Base-by-base conservation (phyloP, 2,329 filamentous ascomycete genomes). In the Sclerotinia glacialis region DNA sequence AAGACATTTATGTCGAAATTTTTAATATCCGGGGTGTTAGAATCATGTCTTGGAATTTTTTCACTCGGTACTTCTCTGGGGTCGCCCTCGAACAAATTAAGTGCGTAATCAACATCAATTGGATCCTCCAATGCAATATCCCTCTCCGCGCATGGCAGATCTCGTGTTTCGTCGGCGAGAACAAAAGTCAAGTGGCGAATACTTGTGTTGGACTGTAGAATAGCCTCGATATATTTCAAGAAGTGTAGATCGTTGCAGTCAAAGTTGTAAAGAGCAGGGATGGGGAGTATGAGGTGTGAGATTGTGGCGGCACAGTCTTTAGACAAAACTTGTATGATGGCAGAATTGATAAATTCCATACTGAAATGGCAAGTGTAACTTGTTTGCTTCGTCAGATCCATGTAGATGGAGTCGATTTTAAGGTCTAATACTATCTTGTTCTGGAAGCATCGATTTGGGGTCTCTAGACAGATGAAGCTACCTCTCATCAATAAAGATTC, bases 301-400 rank as follows among this genome's bases (percentile, higher is more conserved):
- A 40, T 26, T 8, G 18, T 14, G 14, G n/a, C 14, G n/a, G 34
- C 34, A 21, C 23, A 40, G 6, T 23, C 40, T 56, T 12, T 11
- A 40, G n/a, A 16, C 53, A 12, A 56, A 12, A 56, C 3, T 8
- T 56, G 34, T 1, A 8, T 1, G 8, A 56, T 18, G 3, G 42
- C 18, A 8, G 7, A 1, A 40, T 7, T 18, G n/a, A 6, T n/a
- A 56, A 40, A 9, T 2, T 9, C 1, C 7, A 3, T 23, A 5
- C 14, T 1, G n/a, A 1, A 26, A 18, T 5, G 26, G 34, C 14
- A 0, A 7, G 2, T 1, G 8, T 1, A 2, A 7, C 28, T 11
- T 3, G 18, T 2, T 34, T 28, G 11, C 12, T 40, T 18, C 53
- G 1, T 26, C 8, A 7, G 14, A 11, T 40, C 2, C 18, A 56